Evolutionary conservation across 2,329 filamentous ascomycete genomes (phyloP).

Genomic region (Fonsecaea nubica): DNA sequence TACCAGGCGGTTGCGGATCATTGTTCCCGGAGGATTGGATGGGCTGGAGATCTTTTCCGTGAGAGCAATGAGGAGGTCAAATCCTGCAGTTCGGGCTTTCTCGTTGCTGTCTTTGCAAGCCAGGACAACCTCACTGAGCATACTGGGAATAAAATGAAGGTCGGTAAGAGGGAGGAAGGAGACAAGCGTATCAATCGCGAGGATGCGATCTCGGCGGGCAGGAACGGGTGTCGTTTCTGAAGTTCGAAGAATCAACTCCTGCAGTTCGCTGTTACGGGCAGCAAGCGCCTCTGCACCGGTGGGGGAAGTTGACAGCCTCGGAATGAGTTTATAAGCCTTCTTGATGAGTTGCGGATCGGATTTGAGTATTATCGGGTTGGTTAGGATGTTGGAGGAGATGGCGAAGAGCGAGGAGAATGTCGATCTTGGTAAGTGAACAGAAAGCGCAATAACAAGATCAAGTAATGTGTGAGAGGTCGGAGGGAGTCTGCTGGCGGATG

Average conservation of each 20-base stretch:
- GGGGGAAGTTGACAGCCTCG: constrained; percentile 81
- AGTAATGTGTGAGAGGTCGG: constrained; percentile 94
- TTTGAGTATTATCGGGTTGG: constrained; percentile 65
- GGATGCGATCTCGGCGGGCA: constrained; percentile 82
- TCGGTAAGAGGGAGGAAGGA: constrained; percentile 77
- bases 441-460: constrained; percentile 95
- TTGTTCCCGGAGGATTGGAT: constrained; percentile 61
- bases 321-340: constrained; percentile 98
- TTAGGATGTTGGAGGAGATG: constrained; percentile 82
- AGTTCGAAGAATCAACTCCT: constrained; percentile 78
- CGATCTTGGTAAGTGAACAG: constrained; percentile 85
- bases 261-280: constrained; percentile 78
- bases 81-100: constrained; percentile 85
- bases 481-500: constrained; percentile 75
- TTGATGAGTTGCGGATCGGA: constrained; percentile 91
- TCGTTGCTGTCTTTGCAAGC: constrained; percentile 98
- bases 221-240: constrained; percentile 86
- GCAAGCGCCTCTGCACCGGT: constrained; percentile 76
- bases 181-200: constrained; percentile 80
- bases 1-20: constrained; percentile 87
- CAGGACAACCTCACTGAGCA: constrained; percentile 93
- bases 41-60: constrained; percentile 80
- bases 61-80: constrained; percentile 87
- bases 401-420: constrained; percentile 86
- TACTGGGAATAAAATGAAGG: constrained; percentile 89